A percentile compares a stretch with the other conserved stretches of the same genome.
Conservation (phyloP, 169 alveolate species). For the Plasmodium cynomolgi region DNA sequence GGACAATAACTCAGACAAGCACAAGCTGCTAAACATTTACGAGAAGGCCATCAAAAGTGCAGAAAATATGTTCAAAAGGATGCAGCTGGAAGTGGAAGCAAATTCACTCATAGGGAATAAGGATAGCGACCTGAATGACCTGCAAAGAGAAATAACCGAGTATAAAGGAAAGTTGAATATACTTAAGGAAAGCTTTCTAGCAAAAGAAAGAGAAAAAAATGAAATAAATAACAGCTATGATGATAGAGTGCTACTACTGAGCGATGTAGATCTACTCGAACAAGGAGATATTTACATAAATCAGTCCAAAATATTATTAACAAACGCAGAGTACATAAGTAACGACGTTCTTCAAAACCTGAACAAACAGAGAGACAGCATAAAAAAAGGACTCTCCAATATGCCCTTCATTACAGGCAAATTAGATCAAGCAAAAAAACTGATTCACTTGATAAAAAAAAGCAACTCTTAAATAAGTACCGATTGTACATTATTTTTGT, state of each 20-base stretch:
- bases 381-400: constrained; percentile 30
- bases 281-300: constrained; percentile 65
- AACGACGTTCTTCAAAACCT: constrained; percentile 50
- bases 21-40: constrained; percentile 41
- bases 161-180: constrained; percentile 41
- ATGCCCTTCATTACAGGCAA: constrained; percentile 27
- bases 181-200: constrained; percentile 18
- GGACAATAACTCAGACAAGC: constrained; percentile 56
- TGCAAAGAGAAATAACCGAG: constrained; percentile 37
- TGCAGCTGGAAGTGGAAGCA: constrained; percentile 67
- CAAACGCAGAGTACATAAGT: constrained; percentile 50
- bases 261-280: constrained; percentile 58
- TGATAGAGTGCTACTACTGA: constrained; percentile 40
- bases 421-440: constrained; percentile 49
- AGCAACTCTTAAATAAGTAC: constrained; percentile 51
- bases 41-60: constrained; percentile 67
- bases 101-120: constrained; percentile 5
- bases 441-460: constrained; percentile 32
- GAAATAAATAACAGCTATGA: constrained; percentile 17
- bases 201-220: constrained; percentile 13
- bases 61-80: constrained; percentile 53
- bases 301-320: constrained; percentile 53
- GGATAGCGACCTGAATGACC: constrained; percentile 18
- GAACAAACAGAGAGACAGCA: constrained; percentile 43
- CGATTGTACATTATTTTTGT: constrained; percentile 44